These are phyloP conservation scores for Lasiosphaeris hirsuta DNA, from an alignment of 495 filamentous ascomycete genomes.

Conservation along the genomic window DNA sequence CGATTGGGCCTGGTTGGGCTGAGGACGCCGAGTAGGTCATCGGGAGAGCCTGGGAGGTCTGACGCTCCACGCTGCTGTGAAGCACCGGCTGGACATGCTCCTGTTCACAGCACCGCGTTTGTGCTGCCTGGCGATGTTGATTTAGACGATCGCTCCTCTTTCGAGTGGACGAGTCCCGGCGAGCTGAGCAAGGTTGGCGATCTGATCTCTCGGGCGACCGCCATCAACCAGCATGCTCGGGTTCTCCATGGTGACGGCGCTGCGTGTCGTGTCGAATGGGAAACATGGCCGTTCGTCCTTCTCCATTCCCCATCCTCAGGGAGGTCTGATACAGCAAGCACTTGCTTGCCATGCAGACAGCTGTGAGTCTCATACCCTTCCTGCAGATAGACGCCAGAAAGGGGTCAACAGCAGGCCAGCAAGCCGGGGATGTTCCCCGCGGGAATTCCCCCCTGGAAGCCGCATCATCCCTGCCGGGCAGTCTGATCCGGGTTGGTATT, in stretches of 20 bases:
- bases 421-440: constrained; percentile 1
- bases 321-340: too few species aligned
- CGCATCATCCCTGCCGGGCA: constrained; percentile 5
- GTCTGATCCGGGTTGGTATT: constrained; percentile 2
- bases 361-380: constrained; percentile 16
- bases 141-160: constrained; percentile 17
- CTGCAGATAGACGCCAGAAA: constrained; percentile 7
- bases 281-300: too few species aligned
- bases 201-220: too few species aligned
- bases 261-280: too few species aligned
- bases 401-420: not conserved
- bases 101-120: constrained; percentile 18
- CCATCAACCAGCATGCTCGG: too few species aligned
- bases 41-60: not conserved
- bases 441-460: not conserved
- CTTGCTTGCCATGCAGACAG: not conserved
- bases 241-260: too few species aligned
- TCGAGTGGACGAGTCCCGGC: not conserved
- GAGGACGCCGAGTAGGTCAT: not conserved
- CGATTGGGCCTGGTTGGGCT: not conserved
- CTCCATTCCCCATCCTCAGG: too few species aligned
- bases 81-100: constrained; percentile 17
- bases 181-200: too few species aligned
- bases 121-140: constrained; percentile 24
- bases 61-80: constrained; percentile 13